Evolutionary conservation across 306 rosid genomes (phyloP).

Genomic region (Trifolium dubium): DNA sequence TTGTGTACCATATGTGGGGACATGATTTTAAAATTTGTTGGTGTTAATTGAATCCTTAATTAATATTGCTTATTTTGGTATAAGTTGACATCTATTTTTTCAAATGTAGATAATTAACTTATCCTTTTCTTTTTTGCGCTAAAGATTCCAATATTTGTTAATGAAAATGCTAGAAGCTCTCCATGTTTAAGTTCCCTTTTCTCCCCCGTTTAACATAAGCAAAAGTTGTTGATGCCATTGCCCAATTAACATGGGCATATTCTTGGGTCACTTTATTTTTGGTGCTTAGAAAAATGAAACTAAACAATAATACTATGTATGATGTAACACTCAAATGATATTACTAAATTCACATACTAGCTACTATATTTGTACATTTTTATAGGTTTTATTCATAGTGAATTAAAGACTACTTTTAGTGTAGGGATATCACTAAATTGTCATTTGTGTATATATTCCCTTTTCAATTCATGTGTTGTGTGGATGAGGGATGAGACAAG

Average conservation of each 20-base stretch:
- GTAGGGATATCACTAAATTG: too few species aligned
- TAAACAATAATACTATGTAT: too few species aligned
- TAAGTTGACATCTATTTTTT: conserved; percentile 23
- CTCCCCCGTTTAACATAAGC: background rate
- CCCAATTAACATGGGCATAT: background rate
- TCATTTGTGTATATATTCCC: too few species aligned
- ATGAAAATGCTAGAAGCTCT: background rate
- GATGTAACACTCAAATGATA: too few species aligned
- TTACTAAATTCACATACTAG: too few species aligned
- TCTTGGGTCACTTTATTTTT: too few species aligned
- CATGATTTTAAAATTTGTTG: conserved; percentile 34
- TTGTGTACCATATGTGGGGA: conserved; percentile 14
- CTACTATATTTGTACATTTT: too few species aligned
- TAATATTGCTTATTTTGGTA: conserved; percentile 36
- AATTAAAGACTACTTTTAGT: too few species aligned
- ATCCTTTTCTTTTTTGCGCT: background rate
- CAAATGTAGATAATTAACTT: conserved; percentile 2
- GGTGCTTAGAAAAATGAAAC: too few species aligned
- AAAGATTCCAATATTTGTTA: background rate
- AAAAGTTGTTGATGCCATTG: background rate
- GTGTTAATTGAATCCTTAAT: conserved; percentile 4
- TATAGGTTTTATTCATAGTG: too few species aligned
- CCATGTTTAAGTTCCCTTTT: background rate
- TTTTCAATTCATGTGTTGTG: too few species aligned
- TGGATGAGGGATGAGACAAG: too few species aligned